Evolutionary conservation across 768 basidiomycete species (phyloP).

Genomic region (Leccinum subgranulosum): DNA sequence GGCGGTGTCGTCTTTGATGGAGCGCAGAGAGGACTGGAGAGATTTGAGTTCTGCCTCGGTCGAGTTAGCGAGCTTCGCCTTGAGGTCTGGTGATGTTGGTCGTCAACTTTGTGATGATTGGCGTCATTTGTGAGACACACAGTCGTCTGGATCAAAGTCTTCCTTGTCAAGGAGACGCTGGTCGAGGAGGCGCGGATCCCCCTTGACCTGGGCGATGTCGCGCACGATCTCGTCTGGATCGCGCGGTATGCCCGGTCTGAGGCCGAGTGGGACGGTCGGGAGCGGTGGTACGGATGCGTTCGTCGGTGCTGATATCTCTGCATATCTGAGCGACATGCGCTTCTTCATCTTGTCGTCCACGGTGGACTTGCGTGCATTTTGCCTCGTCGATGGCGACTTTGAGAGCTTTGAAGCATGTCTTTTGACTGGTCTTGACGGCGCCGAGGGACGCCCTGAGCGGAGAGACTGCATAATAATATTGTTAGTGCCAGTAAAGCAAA

Average conservation of each 20-base stretch:
- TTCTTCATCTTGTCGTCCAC: constrained; percentile 94
- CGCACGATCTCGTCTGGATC: constrained; percentile 50
- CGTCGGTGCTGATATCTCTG: constrained; percentile 75
- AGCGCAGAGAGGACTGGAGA: constrained; percentile 71
- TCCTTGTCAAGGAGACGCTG: constrained; percentile 67
- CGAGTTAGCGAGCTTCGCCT: constrained; percentile 84
- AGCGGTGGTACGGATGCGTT: constrained; percentile 53
- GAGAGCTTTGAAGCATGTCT: constrained; percentile 29
- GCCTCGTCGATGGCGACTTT: constrained; percentile 27
- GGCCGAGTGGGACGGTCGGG: constrained; percentile 51
- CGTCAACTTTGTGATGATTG: not conserved
- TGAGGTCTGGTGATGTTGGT: constrained; percentile 51
- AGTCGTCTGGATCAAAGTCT: constrained; percentile 84
- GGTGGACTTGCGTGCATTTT: constrained; percentile 44
- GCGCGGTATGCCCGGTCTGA: constrained; percentile 34
- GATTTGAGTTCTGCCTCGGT: constrained; percentile 77
- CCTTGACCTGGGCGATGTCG: constrained; percentile 35
- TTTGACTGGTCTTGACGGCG: constrained; percentile 33
- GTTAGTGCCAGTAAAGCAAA: not conserved
- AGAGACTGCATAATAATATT: constrained; percentile 50
- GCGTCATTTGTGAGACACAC: constrained; percentile 44
- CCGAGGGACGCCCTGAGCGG: constrained; percentile 49
- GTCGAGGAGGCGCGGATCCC: constrained; percentile 62
- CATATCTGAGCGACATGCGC: constrained; percentile 93
- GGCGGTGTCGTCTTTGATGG: constrained; percentile 68